Percentiles rank a stretch among this genome's conserved stretches.
Evolutionary conservation across 2,329 filamentous ascomycete genomes (phyloP).

Genomic region (Nigrospora osmanthi): DNA sequence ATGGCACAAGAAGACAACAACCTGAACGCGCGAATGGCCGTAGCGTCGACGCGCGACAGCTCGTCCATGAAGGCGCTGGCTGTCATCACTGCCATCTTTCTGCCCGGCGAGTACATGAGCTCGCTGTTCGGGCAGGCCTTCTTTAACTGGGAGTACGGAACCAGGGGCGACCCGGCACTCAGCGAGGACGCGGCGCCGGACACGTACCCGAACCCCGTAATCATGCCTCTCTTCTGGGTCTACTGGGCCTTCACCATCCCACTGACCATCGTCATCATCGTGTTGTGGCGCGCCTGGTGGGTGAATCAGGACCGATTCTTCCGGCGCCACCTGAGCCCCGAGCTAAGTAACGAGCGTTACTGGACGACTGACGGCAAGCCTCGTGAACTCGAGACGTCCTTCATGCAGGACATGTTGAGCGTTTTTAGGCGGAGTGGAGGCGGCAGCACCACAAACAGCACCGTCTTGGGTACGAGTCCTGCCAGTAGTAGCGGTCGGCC

Average conservation of each 20-base stretch:
- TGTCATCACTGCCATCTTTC: slow-evolving; percentile 39
- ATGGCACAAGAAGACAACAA: slow-evolving; percentile 42
- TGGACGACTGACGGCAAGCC: slow-evolving; percentile 37
- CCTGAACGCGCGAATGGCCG: slow-evolving; percentile 50
- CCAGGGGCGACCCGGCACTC: slow-evolving; percentile 18
- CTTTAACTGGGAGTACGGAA: slow-evolving; percentile 31
- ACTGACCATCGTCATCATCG: slow-evolving; percentile 32
- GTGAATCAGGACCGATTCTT: slow-evolving; percentile 38
- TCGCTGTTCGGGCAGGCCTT: slow-evolving; percentile 38
- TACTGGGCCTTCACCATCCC: slow-evolving; percentile 38
- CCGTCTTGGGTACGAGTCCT: slow-evolving; percentile 11
- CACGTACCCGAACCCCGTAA: slow-evolving; percentile 18
- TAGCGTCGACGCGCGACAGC: slow-evolving; percentile 64
- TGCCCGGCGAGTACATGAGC: slow-evolving; percentile 37
- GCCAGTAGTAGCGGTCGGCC: neutral
- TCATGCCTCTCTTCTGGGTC: slow-evolving; percentile 34
- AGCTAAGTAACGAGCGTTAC: slow-evolving; percentile 39
- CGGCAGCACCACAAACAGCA: slow-evolving; percentile 12
- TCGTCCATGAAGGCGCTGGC: slow-evolving; percentile 40
- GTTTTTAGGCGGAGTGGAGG: slow-evolving; percentile 15
- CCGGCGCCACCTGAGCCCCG: slow-evolving; percentile 32
- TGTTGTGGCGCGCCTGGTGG: slow-evolving; percentile 38
- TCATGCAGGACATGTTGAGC: slow-evolving; percentile 33
- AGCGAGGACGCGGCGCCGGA: slow-evolving; percentile 20
- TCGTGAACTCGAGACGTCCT: slow-evolving; percentile 31